These are phyloP conservation scores for Candida pini DNA, from an alignment of 805 yeast species.

Conservation along the genomic window DNA sequence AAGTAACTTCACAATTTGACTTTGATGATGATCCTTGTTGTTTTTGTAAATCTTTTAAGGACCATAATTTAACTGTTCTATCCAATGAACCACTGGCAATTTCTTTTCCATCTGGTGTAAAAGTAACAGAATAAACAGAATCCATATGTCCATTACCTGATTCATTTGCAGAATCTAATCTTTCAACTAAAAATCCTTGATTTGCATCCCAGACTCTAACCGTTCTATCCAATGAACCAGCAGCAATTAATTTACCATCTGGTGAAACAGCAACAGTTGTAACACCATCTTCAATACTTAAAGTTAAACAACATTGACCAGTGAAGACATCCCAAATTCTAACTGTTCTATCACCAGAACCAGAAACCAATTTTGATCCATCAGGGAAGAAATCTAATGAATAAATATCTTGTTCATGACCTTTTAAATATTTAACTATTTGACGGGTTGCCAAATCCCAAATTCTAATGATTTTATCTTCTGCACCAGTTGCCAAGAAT, in stretches of 20 bases:
- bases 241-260: conserved; percentile 89
- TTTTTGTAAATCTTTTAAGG: conserved; percentile 55
- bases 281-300: conserved; percentile 94
- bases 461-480: conserved; percentile 83
- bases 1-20: conserved; percentile 80
- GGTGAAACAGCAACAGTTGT: conserved; percentile 97
- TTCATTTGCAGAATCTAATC: conserved; percentile 85
- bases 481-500: conserved; percentile 90
- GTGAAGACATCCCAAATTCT: conserved; percentile 92
- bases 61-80: conserved; percentile 95
- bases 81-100: conserved; percentile 94
- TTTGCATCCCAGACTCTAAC: conserved; percentile 96
- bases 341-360: conserved; percentile 95
- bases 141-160: conserved; percentile 92
- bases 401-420: conserved; percentile 97
- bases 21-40: conserved; percentile 41
- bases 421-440: conserved; percentile 79
- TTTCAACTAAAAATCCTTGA: conserved; percentile 86
- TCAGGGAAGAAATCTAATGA: conserved; percentile 93
- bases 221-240: conserved; percentile 92
- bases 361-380: conserved; percentile 89
- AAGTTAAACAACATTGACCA: conserved; percentile 82
- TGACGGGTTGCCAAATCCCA: conserved; percentile 90
- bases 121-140: conserved; percentile 91
- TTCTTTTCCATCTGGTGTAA: conserved; percentile 85